Conservation (phyloP, 1,139 yeast species). For the Candida sanyaensis region DNA sequence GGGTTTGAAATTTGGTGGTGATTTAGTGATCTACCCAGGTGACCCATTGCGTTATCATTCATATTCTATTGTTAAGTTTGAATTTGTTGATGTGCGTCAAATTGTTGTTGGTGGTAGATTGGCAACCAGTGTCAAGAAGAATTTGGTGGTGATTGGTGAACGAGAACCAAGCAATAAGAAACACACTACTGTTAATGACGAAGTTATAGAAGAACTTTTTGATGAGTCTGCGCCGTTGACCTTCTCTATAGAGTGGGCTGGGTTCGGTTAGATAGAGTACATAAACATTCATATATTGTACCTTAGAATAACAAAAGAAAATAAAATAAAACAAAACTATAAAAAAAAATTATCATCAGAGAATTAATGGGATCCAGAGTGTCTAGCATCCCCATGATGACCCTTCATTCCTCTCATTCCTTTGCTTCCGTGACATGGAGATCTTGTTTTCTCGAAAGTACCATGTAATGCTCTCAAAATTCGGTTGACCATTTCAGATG, state of each 20-base stretch:
- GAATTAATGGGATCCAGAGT: neutral
- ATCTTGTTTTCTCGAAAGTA: neutral
- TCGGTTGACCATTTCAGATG: neutral
- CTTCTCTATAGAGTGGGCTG: constrained; percentile 81
- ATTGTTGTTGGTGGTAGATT: constrained; percentile 82
- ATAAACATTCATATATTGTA: neutral
- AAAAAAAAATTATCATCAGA: neutral
- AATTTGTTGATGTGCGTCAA: constrained; percentile 50
- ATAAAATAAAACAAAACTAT: neutral
- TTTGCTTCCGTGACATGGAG: neutral
- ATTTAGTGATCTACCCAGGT: constrained; percentile 89
- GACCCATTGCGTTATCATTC: constrained; percentile 73
- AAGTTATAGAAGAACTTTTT: constrained; percentile 8
- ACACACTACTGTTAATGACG: constrained; percentile 27
- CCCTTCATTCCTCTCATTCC: neutral
- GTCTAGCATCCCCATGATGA: neutral
- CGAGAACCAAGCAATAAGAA: constrained; percentile 3
- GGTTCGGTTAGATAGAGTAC: constrained; percentile 56
- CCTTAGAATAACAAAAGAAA: neutral
- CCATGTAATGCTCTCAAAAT: neutral
- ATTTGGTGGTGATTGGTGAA: constrained; percentile 61
- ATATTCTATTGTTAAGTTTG: constrained; percentile 67
- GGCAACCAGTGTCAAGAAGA: constrained; percentile 90
- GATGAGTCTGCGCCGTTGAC: constrained; percentile 26
- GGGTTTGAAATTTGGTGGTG: constrained; percentile 89